Conservation (phyloP, 1,139 yeast genomes). For the Diutina siamensis region DNA sequence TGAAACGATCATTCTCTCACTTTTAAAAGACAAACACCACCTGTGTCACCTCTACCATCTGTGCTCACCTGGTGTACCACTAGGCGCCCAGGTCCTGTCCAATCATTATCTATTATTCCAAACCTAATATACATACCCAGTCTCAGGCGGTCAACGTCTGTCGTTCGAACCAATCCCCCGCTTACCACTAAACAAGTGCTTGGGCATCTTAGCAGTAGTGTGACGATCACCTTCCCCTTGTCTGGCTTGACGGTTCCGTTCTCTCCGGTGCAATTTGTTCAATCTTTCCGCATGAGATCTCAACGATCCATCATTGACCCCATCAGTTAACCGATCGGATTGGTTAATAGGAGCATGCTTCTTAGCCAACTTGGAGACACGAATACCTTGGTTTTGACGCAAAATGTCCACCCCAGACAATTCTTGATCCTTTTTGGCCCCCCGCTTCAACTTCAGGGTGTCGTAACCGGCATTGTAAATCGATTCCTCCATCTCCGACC, state of each 20-base stretch:
- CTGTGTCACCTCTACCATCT: too few relatives aligned
- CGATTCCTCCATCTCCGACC: slow-evolving; percentile 74
- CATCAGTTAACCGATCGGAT: slow-evolving; percentile 75
- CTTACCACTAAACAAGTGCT: slow-evolving; percentile 93
- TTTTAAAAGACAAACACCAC: too few relatives aligned
- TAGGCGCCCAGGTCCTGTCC: too few relatives aligned
- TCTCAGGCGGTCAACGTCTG: slow-evolving; percentile 9
- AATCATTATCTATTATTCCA: not conserved
- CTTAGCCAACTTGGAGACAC: slow-evolving; percentile 31
- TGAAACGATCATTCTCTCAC: too few relatives aligned
- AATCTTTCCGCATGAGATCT: slow-evolving; percentile 81
- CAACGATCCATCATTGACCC: slow-evolving; percentile 73
- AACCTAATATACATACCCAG: not conserved
- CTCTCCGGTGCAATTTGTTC: slow-evolving; percentile 84
- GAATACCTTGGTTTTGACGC: slow-evolving; percentile 39
- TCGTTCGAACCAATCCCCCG: slow-evolving; percentile 85
- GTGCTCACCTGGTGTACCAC: too few relatives aligned
- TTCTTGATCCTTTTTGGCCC: slow-evolving; percentile 31
- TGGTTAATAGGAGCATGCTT: slow-evolving; percentile 45
- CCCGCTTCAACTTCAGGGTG: slow-evolving; percentile 38
- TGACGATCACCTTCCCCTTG: slow-evolving; percentile 96
- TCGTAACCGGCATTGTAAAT: slow-evolving; percentile 88
- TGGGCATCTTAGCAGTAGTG: slow-evolving; percentile 72
- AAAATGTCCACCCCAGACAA: slow-evolving; percentile 70
- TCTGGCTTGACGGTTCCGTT: slow-evolving; percentile 84